Conservation (phyloP, 257 asterid species). For the Capsicum rhomboideum region DNA sequence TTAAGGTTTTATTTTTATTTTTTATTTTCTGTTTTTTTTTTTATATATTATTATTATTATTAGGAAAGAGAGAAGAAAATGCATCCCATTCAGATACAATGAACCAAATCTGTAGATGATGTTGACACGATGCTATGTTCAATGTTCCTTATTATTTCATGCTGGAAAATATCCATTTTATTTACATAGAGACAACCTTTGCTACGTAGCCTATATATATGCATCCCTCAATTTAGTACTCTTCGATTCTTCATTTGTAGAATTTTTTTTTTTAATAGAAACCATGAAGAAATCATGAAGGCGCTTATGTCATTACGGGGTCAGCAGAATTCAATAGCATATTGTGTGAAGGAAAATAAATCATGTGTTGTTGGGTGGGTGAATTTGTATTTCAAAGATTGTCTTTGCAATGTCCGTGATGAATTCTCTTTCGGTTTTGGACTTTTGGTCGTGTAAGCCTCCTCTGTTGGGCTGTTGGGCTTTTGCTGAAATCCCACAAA, state of each 20-base stretch:
- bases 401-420: constrained; percentile 59
- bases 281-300: constrained; percentile 18
- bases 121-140: constrained; percentile 29
- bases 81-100: constrained; percentile 37
- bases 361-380: constrained; percentile 61
- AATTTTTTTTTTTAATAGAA: background rate
- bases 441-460: constrained; percentile 62
- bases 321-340: constrained; percentile 22
- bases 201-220: background rate
- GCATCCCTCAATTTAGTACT: background rate
- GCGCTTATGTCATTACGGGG: background rate
- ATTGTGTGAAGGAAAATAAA: constrained; percentile 45
- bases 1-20: constrained; percentile 7
- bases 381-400: constrained; percentile 57
- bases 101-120: constrained; percentile 22
- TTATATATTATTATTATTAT: background rate
- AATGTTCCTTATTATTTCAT: constrained; percentile 40
- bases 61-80: background rate
- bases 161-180: background rate
- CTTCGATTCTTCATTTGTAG: background rate
- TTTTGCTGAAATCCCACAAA: constrained; percentile 88
- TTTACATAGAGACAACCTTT: background rate
- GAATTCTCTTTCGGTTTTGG: constrained; percentile 71
- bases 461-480: constrained; percentile 51
- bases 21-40: background rate